Evolutionary conservation across 2,329 filamentous ascomycete genomes (phyloP).

Genomic region (Aspergillus hortae): DNA sequence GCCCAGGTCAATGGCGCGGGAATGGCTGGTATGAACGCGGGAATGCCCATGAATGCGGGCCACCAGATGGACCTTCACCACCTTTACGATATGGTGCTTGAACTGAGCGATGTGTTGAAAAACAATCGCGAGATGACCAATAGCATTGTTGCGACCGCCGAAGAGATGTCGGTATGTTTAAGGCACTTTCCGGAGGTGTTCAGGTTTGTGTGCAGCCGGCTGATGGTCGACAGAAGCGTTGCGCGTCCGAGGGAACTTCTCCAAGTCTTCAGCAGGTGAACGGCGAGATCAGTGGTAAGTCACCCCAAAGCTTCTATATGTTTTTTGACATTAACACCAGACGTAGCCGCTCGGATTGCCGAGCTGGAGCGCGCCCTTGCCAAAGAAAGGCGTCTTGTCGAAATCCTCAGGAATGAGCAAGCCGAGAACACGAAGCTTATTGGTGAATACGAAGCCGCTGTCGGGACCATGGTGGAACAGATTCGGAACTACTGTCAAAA

Average conservation of each 20-base stretch:
- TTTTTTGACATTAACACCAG: background rate
- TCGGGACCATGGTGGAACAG: conserved; percentile 49
- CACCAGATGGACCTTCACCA: conserved; percentile 52
- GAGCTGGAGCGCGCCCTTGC: conserved; percentile 48
- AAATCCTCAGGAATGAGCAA: conserved; percentile 45
- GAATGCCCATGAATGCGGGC: conserved; percentile 45
- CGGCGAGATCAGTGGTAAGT: conserved; percentile 41
- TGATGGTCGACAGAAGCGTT: conserved; percentile 34
- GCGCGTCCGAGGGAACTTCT: conserved; percentile 37
- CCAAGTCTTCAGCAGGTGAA: conserved; percentile 42
- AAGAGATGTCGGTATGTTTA: conserved; percentile 45
- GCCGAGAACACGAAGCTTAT: conserved; percentile 47
- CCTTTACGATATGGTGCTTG: conserved; percentile 48
- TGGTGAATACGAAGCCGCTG: conserved; percentile 44
- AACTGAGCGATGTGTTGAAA: conserved; percentile 47
- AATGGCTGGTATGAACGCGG: conserved; percentile 36
- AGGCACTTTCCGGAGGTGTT: background rate
- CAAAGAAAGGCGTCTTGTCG: conserved; percentile 41
- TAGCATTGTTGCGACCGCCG: conserved; percentile 47
- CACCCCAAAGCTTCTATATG: background rate
- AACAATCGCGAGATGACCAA: conserved; percentile 50
- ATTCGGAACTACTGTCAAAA: conserved; percentile 50
- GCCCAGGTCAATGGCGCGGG: conserved; percentile 34
- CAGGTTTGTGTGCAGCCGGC: conserved; percentile 11
- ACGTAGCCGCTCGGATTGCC: conserved; percentile 37